phyloP scores from a whole-genome alignment of 805 yeast genomes.

The Hanseniaspora jakobsenii region DNA sequence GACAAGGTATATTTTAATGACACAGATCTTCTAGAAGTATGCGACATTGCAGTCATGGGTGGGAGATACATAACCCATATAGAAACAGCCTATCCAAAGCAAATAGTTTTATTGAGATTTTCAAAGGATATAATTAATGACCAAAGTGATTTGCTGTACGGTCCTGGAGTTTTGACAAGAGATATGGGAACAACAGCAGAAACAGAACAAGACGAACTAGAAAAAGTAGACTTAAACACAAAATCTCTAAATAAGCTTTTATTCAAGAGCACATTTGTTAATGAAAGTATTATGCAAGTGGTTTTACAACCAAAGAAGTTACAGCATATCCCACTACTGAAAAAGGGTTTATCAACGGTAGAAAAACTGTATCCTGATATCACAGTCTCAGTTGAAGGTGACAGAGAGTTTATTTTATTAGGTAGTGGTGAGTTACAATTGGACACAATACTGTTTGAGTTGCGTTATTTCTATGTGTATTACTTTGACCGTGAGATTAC shows the following conservation, averaged over 20 bases:
- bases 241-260: too few species aligned
- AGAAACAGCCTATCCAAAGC: conserved; percentile 46
- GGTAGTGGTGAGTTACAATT: conserved; percentile 83
- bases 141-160: conserved; percentile 30
- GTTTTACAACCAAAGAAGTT: conserved; percentile 77
- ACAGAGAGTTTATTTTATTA: conserved; percentile 70
- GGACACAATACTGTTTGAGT: conserved; percentile 71
- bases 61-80: conserved; percentile 58
- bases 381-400: conserved; percentile 64
- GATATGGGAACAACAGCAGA: too few species aligned
- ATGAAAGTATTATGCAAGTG: conserved; percentile 57
- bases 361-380: conserved; percentile 55
- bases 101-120: conserved; percentile 51
- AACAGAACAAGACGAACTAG: too few species aligned
- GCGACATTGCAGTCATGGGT: conserved; percentile 30
- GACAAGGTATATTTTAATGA: conserved; percentile 17
- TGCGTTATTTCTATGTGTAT: conserved; percentile 41
- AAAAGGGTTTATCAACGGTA: conserved; percentile 55
- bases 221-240: too few species aligned
- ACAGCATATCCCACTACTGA: conserved; percentile 59
- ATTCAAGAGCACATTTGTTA: too few species aligned
- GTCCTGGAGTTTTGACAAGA: conserved; percentile 44
- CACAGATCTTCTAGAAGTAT: background rate
- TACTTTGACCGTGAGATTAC: conserved; percentile 10
- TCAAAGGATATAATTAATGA: conserved; percentile 52